These are phyloP conservation scores for Hirsutella thompsonii DNA, from an alignment of 2,329 filamentous ascomycete species.

Conservation along the genomic window DNA sequence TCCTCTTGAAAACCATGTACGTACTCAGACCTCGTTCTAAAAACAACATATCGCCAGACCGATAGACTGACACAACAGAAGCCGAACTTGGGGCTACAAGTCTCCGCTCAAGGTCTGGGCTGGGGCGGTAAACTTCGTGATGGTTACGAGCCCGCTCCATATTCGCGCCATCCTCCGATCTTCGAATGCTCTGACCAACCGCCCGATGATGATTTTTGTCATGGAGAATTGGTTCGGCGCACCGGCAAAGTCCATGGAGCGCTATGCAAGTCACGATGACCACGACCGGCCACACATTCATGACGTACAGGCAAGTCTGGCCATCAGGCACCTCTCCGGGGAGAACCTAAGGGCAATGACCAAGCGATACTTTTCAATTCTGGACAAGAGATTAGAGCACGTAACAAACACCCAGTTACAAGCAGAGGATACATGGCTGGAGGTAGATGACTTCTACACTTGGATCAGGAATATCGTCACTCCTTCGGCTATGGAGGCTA, in stretches of 20 bases:
- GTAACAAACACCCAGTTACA: neutral
- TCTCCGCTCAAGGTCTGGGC: neutral
- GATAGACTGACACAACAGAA: neutral
- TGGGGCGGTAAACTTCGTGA: no score
- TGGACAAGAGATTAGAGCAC: neutral
- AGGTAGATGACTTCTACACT: neutral
- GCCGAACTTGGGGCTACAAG: neutral
- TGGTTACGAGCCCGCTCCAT: no score
- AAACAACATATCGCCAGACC: no score
- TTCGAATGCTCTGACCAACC: neutral
- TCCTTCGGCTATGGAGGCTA: no score
- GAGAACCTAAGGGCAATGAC: neutral
- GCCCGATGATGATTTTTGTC: neutral
- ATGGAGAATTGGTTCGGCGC: neutral
- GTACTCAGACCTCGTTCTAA: neutral
- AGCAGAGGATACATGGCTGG: neutral
- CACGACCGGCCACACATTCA: neutral
- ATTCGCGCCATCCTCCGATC: neutral
- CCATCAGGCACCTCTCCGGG: neutral
- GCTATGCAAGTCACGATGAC: neutral
- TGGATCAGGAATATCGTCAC: no score
- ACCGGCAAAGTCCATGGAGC: neutral
- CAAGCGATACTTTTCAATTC: neutral
- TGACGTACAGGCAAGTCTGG: neutral
- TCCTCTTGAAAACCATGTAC: neutral